Evolutionary conservation across 2,329 filamentous ascomycete genomes (phyloP).

Genomic region (Pseudogymnoascus sp.): DNA sequence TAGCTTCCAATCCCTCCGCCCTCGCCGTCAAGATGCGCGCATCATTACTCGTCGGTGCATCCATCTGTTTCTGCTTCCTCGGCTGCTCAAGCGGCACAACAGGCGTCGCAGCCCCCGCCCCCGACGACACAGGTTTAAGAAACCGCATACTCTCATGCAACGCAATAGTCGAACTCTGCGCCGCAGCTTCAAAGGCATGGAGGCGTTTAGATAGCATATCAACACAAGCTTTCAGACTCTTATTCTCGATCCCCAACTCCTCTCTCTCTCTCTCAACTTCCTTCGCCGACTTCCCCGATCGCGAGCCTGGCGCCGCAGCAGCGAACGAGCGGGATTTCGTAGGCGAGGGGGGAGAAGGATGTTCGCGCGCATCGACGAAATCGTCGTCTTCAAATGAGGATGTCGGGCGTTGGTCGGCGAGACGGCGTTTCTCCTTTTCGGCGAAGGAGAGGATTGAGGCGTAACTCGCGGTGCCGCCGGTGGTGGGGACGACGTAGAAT

Average conservation of each 20-base stretch:
- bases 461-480: constrained; percentile 86
- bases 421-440: constrained; percentile 55
- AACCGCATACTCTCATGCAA: constrained; percentile 74
- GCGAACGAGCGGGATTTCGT: constrained; percentile 30
- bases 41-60: constrained; percentile 25
- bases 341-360: constrained; percentile 34
- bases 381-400: constrained; percentile 15
- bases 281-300: constrained; percentile 34
- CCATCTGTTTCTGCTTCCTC: constrained; percentile 12
- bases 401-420: constrained; percentile 22
- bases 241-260: constrained; percentile 82
- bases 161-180: constrained; percentile 77
- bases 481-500: constrained; percentile 91
- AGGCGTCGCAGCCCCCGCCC: constrained; percentile 18
- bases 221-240: constrained; percentile 72
- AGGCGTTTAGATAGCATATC: constrained; percentile 80
- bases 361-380: constrained; percentile 35
- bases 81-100: constrained; percentile 9
- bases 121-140: constrained; percentile 49
- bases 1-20: constrained; percentile 35
- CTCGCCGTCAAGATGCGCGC: neutral
- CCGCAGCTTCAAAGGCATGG: constrained; percentile 88
- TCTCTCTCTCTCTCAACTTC: constrained; percentile 59
- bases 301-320: constrained; percentile 8
- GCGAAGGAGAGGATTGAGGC: constrained; percentile 73